Conservation (phyloP, 768 basidiomycete species). For the Phylloporus sp. region DNA sequence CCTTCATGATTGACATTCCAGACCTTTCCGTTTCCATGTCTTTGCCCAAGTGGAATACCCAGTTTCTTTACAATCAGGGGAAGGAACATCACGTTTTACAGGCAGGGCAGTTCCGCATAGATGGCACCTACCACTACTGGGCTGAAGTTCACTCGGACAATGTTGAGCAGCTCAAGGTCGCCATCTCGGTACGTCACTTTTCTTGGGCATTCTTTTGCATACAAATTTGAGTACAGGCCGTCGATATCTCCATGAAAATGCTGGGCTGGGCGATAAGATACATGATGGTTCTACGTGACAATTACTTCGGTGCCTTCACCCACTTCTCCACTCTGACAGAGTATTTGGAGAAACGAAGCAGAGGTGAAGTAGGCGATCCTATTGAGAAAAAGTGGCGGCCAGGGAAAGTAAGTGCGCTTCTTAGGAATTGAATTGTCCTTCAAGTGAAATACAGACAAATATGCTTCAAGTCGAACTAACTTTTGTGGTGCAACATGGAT, state of each 20-base stretch:
- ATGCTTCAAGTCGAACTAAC: conserved; percentile 70
- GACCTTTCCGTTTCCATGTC: conserved; percentile 56
- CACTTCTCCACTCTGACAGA: conserved; percentile 87
- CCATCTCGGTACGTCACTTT: conserved; percentile 45
- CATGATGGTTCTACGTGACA: conserved; percentile 84
- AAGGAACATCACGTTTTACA: conserved; percentile 60
- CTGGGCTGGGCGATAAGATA: conserved; percentile 88
- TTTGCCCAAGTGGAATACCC: conserved; percentile 88
- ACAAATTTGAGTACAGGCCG: conserved; percentile 34
- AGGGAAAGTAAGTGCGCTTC: conserved; percentile 51
- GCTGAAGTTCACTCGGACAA: conserved; percentile 60
- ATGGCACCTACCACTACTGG: conserved; percentile 73
- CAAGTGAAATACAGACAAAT: conserved; percentile 57
- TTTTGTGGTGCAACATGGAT: conserved; percentile 46
- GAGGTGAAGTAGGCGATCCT: conserved; percentile 71
- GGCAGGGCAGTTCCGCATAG: conserved; percentile 49
- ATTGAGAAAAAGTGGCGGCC: conserved; percentile 73
- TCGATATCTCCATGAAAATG: conserved; percentile 56
- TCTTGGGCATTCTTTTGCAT: background rate
- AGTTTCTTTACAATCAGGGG: conserved; percentile 59
- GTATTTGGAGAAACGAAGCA: conserved; percentile 66
- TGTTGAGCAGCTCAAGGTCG: conserved; percentile 72
- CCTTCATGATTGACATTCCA: conserved; percentile 59
- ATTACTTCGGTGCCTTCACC: conserved; percentile 92
- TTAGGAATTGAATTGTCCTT: background rate